A percentile compares a stretch with the other conserved stretches of the same genome.
Conservation (phyloP, 2,329 filamentous ascomycete genomes). For the Cladosporium halotolerans region DNA sequence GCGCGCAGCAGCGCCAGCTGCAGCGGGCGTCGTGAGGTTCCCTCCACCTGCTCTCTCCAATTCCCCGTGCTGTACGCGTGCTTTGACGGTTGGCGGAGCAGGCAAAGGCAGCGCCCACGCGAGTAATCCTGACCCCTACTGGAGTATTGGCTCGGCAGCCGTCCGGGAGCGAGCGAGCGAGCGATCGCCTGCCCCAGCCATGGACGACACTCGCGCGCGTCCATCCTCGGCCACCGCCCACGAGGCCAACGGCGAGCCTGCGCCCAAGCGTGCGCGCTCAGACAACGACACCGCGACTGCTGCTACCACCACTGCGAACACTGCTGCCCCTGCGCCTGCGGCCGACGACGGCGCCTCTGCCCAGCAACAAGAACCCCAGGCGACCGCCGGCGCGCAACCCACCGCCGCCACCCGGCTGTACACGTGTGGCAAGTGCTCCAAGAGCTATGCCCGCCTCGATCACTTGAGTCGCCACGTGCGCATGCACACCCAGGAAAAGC, state of each 20-base stretch:
- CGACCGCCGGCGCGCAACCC: constrained; percentile 9
- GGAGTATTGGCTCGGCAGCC: constrained; percentile 9
- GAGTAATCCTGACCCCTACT: neutral
- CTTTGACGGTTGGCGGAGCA: constrained; percentile 2
- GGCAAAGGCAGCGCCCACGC: constrained; percentile 1
- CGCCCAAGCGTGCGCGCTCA: constrained; percentile 17
- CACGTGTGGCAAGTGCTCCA: constrained; percentile 48
- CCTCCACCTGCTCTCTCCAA: constrained; percentile 8
- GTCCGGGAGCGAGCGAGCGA: neutral
- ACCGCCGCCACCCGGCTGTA: constrained; percentile 30
- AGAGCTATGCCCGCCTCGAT: constrained; percentile 47
- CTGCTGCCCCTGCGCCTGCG: neutral
- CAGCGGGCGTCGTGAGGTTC: neutral
- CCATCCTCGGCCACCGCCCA: constrained; percentile 12
- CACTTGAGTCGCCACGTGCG: constrained; percentile 50
- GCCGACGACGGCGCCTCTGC: constrained; percentile 1
- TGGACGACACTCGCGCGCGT: constrained; percentile 9
- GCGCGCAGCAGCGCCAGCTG: neutral
- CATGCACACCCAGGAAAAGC: constrained; percentile 41
- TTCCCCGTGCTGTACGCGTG: neutral
- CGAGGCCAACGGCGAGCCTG: constrained; percentile 16
- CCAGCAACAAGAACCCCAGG: constrained; percentile 4
- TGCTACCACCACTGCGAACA: neutral
- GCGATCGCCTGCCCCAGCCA: neutral
- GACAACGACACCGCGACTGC: constrained; percentile 10